Conservation (phyloP, 257 asterid genomes). For the Solanum sejunctum region DNA sequence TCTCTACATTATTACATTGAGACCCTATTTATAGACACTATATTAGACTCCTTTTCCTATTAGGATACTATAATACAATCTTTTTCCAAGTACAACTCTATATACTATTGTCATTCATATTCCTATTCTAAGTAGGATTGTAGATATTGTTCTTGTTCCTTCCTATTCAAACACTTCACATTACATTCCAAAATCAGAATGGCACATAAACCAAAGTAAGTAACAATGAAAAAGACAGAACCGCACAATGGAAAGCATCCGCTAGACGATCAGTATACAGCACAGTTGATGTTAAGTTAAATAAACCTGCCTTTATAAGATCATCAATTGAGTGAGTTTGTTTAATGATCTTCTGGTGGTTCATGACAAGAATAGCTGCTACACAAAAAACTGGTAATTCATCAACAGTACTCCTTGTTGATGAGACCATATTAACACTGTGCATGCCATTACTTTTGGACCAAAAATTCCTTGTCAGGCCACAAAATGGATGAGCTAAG, state of each 20-base stretch:
- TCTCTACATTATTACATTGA: too few species aligned
- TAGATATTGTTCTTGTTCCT: too few species aligned
- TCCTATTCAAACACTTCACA: background rate
- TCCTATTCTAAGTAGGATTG: too few species aligned
- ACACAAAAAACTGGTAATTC: slow-evolving; percentile 92
- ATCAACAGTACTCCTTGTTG: slow-evolving; percentile 68
- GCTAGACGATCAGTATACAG: background rate
- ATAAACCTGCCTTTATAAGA: slow-evolving; percentile 80
- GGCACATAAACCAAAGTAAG: background rate
- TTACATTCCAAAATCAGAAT: background rate
- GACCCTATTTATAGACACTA: too few species aligned
- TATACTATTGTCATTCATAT: too few species aligned
- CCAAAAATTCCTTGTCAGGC: slow-evolving; percentile 78
- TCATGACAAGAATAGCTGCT: slow-evolving; percentile 89
- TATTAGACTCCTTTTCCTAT: too few species aligned
- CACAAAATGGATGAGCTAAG: slow-evolving; percentile 69
- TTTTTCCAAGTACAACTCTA: too few species aligned
- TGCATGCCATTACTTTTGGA: slow-evolving; percentile 51
- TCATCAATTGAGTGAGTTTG: slow-evolving; percentile 85
- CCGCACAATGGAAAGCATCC: background rate
- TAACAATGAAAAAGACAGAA: background rate
- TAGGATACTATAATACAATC: too few species aligned
- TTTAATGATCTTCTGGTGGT: slow-evolving; percentile 72
- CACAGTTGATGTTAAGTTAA: slow-evolving; percentile 6
- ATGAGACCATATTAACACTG: slow-evolving; percentile 30